A percentile compares a stretch with the other conserved stretches of the same genome.
These are phyloP conservation scores for Plasmopara halstedii DNA, from an alignment of 352 stramenopile genomes.

Conservation along the genomic window DNA sequence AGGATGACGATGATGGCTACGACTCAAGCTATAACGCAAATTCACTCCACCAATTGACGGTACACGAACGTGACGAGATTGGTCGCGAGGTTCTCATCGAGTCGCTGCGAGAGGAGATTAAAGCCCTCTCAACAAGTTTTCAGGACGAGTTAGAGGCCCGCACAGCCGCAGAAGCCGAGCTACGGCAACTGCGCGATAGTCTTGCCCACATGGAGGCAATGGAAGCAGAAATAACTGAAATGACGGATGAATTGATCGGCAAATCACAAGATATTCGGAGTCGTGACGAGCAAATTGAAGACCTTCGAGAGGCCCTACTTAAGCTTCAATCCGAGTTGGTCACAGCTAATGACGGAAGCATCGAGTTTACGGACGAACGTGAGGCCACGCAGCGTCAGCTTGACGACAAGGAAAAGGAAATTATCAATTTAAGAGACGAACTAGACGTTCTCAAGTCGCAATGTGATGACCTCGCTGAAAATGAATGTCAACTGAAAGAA, in stretches of 20 bases:
- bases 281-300: constrained; percentile 56
- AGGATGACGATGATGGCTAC: constrained; percentile 30
- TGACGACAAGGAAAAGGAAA: constrained; percentile 28
- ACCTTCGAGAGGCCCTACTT: constrained; percentile 33
- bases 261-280: constrained; percentile 65
- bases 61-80: constrained; percentile 51
- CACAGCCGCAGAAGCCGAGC: constrained; percentile 43
- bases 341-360: constrained; percentile 36
- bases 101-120: constrained; percentile 55
- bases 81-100: constrained; percentile 63
- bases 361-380: constrained; percentile 31
- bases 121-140: constrained; percentile 44
- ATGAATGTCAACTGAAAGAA: constrained; percentile 29
- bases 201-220: constrained; percentile 63
- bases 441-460: constrained; percentile 34
- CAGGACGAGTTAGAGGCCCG: constrained; percentile 65
- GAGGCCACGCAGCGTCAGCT: constrained; percentile 31
- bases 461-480: constrained; percentile 49
- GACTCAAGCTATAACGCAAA: constrained; percentile 30
- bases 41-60: constrained; percentile 36
- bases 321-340: constrained; percentile 43
- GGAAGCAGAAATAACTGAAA: constrained; percentile 66
- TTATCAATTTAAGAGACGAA: constrained; percentile 26
- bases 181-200: constrained; percentile 47
- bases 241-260: constrained; percentile 70